Evolutionary conservation across 1,284 basidiomycete genomes (phyloP).

Genomic region (Leccinum brunneo-olivaceum): DNA sequence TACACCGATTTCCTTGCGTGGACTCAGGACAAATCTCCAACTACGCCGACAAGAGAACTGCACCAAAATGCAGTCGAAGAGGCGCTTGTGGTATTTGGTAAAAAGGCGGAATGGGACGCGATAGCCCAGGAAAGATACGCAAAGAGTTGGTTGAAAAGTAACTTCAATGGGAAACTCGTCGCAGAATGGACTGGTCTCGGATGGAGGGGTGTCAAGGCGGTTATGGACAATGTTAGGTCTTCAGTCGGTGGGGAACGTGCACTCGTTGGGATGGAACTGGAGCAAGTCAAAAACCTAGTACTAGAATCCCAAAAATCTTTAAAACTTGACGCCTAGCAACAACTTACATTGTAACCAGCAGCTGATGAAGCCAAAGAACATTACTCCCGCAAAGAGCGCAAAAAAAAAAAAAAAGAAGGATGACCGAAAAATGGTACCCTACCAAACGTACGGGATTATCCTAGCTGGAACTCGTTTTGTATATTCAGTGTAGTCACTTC

Average conservation of each 20-base stretch:
- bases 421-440: constrained; percentile 5
- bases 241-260: constrained; percentile 35
- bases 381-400: background rate
- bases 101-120: constrained; percentile 43
- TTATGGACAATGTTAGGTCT: constrained; percentile 44
- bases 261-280: constrained; percentile 30
- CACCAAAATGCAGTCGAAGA: constrained; percentile 30
- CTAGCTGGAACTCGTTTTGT: constrained; percentile 28
- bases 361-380: background rate
- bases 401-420: background rate
- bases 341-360: constrained; percentile 7
- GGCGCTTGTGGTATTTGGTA: constrained; percentile 49
- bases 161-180: constrained; percentile 48
- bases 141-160: constrained; percentile 35
- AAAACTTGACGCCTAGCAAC: constrained; percentile 13
- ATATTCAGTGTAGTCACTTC: constrained; percentile 30
- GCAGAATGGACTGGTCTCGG: constrained; percentile 47
- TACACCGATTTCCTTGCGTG: constrained; percentile 52
- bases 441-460: constrained; percentile 33
- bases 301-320: constrained; percentile 23
- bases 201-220: constrained; percentile 42
- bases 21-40: constrained; percentile 28
- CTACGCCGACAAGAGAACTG: constrained; percentile 1
- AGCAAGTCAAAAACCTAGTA: constrained; percentile 29
- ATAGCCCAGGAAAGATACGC: constrained; percentile 28